These are phyloP conservation scores for Kwoniella botswanensis DNA, from an alignment of 768 basidiomycete genomes.

Conservation along the genomic window DNA sequence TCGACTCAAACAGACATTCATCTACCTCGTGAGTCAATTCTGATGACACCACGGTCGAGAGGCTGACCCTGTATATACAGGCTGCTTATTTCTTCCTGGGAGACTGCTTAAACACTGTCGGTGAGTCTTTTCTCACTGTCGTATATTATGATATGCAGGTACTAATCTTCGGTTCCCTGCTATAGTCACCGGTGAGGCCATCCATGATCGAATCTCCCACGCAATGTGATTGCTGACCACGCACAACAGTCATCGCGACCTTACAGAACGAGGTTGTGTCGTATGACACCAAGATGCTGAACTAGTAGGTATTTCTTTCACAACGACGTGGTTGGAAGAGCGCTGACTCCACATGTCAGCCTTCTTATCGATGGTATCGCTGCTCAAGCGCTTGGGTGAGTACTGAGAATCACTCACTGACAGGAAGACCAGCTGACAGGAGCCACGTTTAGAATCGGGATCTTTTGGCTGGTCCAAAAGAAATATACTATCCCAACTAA, in stretches of 20 bases:
- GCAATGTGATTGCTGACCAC: neutral
- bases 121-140: constrained; percentile 15
- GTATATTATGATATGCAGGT: no score
- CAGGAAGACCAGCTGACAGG: no score
- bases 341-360: constrained; percentile 24
- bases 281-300: constrained; percentile 51
- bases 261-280: constrained; percentile 53
- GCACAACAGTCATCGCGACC: constrained; percentile 43
- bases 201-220: neutral
- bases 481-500: constrained; percentile 47
- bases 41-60: constrained; percentile 66
- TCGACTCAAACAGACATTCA: constrained; percentile 67
- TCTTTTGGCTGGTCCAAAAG: constrained; percentile 53
- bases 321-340: neutral
- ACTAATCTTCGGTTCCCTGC: no score
- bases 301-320: constrained; percentile 36
- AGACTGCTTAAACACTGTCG: constrained; percentile 51
- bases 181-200: constrained; percentile 36
- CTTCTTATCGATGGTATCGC: constrained; percentile 54
- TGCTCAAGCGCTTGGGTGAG: constrained; percentile 47
- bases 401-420: neutral
- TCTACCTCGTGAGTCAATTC: constrained; percentile 64
- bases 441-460: constrained; percentile 36
- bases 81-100: constrained; percentile 60
- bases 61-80: constrained; percentile 72